Evolutionary conservation across 768 basidiomycete species (phyloP).

Genomic region (Podaxis sp.): DNA sequence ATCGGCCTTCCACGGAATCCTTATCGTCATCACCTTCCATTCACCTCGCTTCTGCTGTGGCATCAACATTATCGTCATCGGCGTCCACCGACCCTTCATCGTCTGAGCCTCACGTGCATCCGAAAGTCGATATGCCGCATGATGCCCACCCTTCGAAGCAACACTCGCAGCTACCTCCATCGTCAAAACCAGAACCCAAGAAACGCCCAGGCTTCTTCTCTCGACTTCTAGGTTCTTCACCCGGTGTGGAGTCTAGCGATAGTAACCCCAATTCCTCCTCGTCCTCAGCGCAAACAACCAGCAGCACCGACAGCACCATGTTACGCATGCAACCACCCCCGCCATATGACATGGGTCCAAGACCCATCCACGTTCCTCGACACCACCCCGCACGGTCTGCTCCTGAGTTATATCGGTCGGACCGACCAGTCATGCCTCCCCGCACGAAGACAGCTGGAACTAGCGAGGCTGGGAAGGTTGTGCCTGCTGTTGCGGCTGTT

Average conservation of each 20-base stretch:
- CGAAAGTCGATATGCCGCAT: conserved; percentile 10
- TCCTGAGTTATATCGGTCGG: conserved; percentile 9
- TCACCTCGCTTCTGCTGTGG: conserved; percentile 11
- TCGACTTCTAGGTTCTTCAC: conserved; percentile 4
- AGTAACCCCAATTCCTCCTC: not conserved
- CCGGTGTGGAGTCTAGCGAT: not conserved
- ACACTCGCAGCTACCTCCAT: not conserved
- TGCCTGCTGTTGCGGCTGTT: conserved; percentile 7
- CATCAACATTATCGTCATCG: not conserved
- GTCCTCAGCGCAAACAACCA: not conserved
- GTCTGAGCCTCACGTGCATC: conserved; percentile 6
- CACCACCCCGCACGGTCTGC: not conserved
- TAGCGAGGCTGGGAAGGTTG: conserved; percentile 13
- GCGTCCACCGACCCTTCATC: conserved; percentile 1
- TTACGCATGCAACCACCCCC: not conserved
- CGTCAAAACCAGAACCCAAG: conserved; percentile 12
- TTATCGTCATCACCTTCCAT: conserved; percentile 14
- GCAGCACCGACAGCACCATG: not conserved
- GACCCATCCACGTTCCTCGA: not conserved
- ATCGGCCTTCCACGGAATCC: conserved; percentile 7
- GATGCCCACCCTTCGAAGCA: conserved; percentile 5
- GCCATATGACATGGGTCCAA: not conserved
- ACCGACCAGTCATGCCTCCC: conserved; percentile 18
- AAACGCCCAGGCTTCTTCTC: conserved; percentile 13
- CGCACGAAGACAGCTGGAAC: conserved; percentile 20